These are phyloP conservation scores for Dendrobium huoshanense DNA, from an alignment of 106 monocot genomes.

Conservation along the genomic window DNA sequence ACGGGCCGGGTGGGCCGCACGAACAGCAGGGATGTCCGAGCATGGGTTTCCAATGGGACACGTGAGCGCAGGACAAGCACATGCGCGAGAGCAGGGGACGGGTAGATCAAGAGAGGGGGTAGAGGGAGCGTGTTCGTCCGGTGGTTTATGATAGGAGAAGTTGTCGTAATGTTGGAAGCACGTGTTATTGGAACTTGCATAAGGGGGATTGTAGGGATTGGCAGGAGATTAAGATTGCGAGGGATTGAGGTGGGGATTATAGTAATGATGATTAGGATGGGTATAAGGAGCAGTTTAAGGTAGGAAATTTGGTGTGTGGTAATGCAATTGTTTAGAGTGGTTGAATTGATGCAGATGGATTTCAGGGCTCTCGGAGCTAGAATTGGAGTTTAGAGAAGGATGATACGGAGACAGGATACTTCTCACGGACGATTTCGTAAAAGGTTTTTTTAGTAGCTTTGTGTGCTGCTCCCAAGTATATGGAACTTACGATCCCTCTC, in stretches of 20 bases:
- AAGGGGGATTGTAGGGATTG: slow-evolving; percentile 4
- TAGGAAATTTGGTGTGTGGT: slow-evolving; percentile 11
- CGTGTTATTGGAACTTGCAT: slow-evolving; percentile 1
- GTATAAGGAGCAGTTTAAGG: slow-evolving; percentile 8
- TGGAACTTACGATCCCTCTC: too few relatives aligned
- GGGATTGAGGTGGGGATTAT: slow-evolving; percentile 6
- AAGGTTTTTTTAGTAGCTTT: too few relatives aligned
- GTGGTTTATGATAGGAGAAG: slow-evolving; percentile 4
- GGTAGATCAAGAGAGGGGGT: slow-evolving; percentile 2
- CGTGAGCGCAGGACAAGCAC: not conserved
- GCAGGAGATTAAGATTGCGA: not conserved
- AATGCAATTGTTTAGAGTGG: slow-evolving; percentile 10
- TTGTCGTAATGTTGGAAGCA: slow-evolving; percentile 7
- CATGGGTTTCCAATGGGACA: too few relatives aligned
- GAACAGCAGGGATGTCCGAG: too few relatives aligned
- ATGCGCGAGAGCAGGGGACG: not conserved
- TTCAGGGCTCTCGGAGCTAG: too few relatives aligned
- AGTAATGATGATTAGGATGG: slow-evolving; percentile 7
- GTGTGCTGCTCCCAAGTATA: too few relatives aligned
- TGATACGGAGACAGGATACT: too few relatives aligned
- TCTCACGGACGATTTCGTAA: too few relatives aligned
- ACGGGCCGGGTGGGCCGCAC: too few relatives aligned
- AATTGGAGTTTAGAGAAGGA: too few relatives aligned
- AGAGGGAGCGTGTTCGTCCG: not conserved
- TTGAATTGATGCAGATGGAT: not conserved